Base-by-base conservation (phyloP, 352 stramenopile species). In the Globisporangium canariense region DNA sequence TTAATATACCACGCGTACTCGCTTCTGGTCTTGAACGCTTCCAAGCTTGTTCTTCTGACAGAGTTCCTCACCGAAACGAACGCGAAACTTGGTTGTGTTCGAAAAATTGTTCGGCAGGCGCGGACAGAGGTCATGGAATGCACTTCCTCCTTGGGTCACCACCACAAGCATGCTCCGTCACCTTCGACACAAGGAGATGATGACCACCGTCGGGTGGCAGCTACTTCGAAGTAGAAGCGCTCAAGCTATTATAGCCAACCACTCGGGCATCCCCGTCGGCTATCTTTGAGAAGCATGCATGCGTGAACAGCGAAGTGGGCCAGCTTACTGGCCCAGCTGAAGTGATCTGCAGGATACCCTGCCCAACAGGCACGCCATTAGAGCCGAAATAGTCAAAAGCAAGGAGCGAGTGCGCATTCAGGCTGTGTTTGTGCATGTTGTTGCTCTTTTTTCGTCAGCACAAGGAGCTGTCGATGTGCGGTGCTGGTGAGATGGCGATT, bases 301-400 rank as follows among this genome's bases (percentile, higher is more conserved):
- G 18, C 36, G 10, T 11, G 36, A 11, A 36, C 7, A 5, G 40
- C 0, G 2, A 46, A 46, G 41, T 22, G 41, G 16, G 16, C 16
- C 41, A 47, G 16, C 41, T 6, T 3, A 16, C 16, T 8, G 41
- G 41, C 41, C 41, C 41, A 47, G 16, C 22, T 47, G 16, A 47
- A 47, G 43, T 49, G 43, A 49, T 3, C 43, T 10, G 16, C 16
- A 49, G 16, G 43, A 49, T 49, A 49, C 43, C 16, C 40, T 4
- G 14, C 11, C 1, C 8, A 40, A 40, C 1, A 10, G 40, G 13
- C 22, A 54, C 47, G 47, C 14, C 14, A 55, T 22, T 4, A 6
- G 36, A 25, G 18, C 50, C 18, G 50, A 56, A 56, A 56, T 56
- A 56, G 45, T 14, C 46, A 25, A 52, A 52, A 25, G 25, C 49